Base-by-base conservation (phyloP, 768 basidiomycete species). In the Xerocomus potaroensis region DNA sequence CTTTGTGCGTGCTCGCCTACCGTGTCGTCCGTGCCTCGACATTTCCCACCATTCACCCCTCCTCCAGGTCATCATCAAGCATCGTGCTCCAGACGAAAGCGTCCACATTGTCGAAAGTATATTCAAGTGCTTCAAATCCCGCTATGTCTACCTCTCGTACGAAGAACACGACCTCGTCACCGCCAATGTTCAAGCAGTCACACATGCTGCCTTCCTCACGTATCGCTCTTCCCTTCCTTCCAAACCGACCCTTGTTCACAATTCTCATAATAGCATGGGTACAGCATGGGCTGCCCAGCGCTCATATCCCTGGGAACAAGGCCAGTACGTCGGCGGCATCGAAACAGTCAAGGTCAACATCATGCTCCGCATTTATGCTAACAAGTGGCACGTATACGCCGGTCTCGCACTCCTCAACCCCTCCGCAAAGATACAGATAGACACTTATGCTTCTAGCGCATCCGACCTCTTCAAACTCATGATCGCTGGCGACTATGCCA, bases 321-420 rank as follows among this genome's bases (percentile, higher is more conserved):
- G 91, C 1, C 81, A 88, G 39, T 98, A 98, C 67, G 91, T 96
- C 24, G 91, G 93, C 19, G 96, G 96, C 0, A 93, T 99, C 57
- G 96, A 99, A 66, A 94, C 91, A 2, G 92, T 92, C 57, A 99
- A 99, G 69, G 93, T 65, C 58, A 99, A 99, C 74, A 86, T 97
- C 66, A 83, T 88, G 52, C 79, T 96, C 16, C 90, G 96, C 0
- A 98, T 99, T 59, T 99, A 97, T 68, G 79, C 91, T 35, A 96
- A 93, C 66, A 87, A 92, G 50, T 99, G 93, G 93, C 95, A 99
- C 69, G 95, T 99, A 61, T 99, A 99, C 64, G 95, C 95, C 12
- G 95, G 96, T 2, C 79, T 99, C n/a, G 95, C 95, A 1, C 91
- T 98, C 63, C 79, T 99, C 51, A 98, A 99, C 67, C 95, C 96